Evolutionary conservation across 2,329 filamentous ascomycete genomes (phyloP), one percentile per base, ranked within the genome.

Genomic region (Chaetomium olivaceum): DNA sequence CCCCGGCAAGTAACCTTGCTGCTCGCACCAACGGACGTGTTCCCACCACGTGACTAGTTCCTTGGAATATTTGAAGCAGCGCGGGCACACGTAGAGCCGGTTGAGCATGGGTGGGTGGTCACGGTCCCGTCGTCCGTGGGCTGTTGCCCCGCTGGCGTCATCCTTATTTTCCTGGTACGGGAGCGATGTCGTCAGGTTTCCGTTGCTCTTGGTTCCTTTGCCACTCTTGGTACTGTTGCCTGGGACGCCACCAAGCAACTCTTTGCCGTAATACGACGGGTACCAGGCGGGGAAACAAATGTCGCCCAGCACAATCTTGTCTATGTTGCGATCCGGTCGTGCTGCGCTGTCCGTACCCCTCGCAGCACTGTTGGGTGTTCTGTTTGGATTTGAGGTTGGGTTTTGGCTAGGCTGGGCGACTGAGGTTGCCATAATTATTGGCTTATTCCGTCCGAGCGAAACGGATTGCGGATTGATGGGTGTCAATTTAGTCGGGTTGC

Each of bases 1-100:
- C 4, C 93, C 94, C 0, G 91, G 91, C 0, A 85, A 73, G 62
- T 76, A 71, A 16, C 77, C 77, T 48, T 74, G 81, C 66, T 77
- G 77, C 71, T 85, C 81, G 76, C 89, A 93, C 43, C 81, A 76
- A 29, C 80, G 80, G 21, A 86, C 82, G 72, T 90, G 88, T 23
- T 81, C 80, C 73, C 81, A 81, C 85, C 85, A 89, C 1, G 82
- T 78, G 23, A 84, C 80, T 14, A 87, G 76, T 73, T 88, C 86
- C 69, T 83, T 85, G 43, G 90, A 90, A 77, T 99, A 99, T 75
- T 93, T 94, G 82, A 98, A 98, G 80, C 95, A 99, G 82, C 87
- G 90, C 39, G 91, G 90, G 75, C 95, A 99, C 39, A 98, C 91
- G 72, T 93, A 96, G 8, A 98, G 80, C 63, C 88, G 80, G 69